Evolutionary conservation across 352 stramenopile genomes (phyloP), one percentile per base, ranked within the genome.

Genomic region (Phytophthora citricola): DNA sequence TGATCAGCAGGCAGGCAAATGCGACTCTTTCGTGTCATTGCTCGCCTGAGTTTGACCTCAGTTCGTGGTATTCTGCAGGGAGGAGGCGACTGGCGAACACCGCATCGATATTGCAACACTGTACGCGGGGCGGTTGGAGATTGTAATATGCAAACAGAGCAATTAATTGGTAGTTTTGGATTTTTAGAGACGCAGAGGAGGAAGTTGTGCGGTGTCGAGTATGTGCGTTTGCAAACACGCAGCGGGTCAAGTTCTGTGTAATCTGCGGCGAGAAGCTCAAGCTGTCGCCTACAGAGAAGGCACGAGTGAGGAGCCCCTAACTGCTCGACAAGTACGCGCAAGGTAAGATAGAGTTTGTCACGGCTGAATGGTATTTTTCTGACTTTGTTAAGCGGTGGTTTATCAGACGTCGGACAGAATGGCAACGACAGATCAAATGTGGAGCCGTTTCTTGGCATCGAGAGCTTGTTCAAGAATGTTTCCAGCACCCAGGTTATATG

Each of bases 171-270:
- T 27, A 12, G 45, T 11, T 51, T 41, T 44, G 49, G 2, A 14
- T 45, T 32, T 48, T 5, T 44, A 87, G 78, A 27, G 73, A 87
- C 36, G 76, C 78, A 0, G 57, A 56, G n/a, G 64, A 79, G 15
- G 71, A 73, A 2, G 55, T 63, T 9, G 50, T 71, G 27, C 58
- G 46, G 15, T 85, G 78, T 52, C 26, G 48, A n/a, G 53, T 73
- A 22, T 87, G 76, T 50, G 66, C 63, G 3, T 87, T 87, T 51
- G 66, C 67, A 14, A 87, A 85, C 62, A 73, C 73, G 34, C 78
- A 79, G 54, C 60, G 70, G n/a, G 58, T 77, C 24, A 61, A 61
- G 10, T 75, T 77, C 58, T 87, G 78, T 38, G 71, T 77, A 4
- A 45, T 87, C 1, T 87, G 78, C 31, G 75, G 78, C 4, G 65